These are phyloP conservation scores for Neofusicoccum kwambonambiense DNA, from an alignment of 2,329 filamentous ascomycete genomes.

Conservation along the genomic window DNA sequence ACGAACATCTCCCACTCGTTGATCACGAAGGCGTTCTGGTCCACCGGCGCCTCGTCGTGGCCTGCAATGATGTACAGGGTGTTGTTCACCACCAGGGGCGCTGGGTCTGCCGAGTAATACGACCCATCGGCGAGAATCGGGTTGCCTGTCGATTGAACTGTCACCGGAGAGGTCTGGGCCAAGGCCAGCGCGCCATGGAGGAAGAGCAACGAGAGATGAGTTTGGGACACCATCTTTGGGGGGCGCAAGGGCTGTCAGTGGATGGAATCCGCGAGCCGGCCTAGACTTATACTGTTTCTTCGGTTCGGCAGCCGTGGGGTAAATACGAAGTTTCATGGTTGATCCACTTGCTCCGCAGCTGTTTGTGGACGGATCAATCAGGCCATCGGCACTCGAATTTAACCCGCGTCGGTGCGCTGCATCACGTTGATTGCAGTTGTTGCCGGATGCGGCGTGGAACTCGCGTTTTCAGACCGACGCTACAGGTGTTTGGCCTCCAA, in stretches of 20 bases:
- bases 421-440: neutral
- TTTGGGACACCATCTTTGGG: neutral
- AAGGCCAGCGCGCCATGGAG: neutral
- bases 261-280: neutral
- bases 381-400: neutral
- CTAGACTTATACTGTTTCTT: neutral
- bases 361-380: neutral
- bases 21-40: slow-evolving; percentile 37
- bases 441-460: too few species aligned
- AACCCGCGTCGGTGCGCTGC: neutral
- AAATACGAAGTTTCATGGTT: neutral
- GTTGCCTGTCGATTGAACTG: slow-evolving; percentile 27
- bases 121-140: slow-evolving; percentile 40
- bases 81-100: slow-evolving; percentile 38
- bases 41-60: slow-evolving; percentile 32
- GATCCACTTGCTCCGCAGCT: neutral
- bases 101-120: slow-evolving; percentile 42
- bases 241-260: neutral
- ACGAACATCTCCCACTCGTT: slow-evolving; percentile 40
- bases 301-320: neutral
- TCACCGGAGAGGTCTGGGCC: neutral
- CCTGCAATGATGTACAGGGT: slow-evolving; percentile 40
- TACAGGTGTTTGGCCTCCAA: too few species aligned
- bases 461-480: too few species aligned
- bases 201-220: neutral